A percentile compares a stretch with the other conserved stretches of the same genome.
These are phyloP conservation scores for Linum lewisii DNA, from an alignment of 345 rosid species.

Conservation along the genomic window DNA sequence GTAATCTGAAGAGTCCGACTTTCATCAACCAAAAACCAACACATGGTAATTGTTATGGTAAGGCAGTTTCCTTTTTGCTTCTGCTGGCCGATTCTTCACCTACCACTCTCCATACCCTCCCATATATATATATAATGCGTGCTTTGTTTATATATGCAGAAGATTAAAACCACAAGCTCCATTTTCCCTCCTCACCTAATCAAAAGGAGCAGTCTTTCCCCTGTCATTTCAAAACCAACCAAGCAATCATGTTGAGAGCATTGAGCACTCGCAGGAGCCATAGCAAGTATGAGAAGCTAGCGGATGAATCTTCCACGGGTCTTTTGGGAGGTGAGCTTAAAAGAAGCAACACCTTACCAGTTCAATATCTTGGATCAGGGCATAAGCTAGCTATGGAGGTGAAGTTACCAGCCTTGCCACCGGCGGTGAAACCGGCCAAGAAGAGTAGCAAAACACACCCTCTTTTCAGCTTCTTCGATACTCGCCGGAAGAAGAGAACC, in stretches of 20 bases:
- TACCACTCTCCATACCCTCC: neutral
- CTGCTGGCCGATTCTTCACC: neutral
- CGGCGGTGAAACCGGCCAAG: constrained; percentile 2
- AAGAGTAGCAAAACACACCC: constrained; percentile 1
- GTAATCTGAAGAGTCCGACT: too few relatives aligned
- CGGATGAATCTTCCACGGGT: neutral
- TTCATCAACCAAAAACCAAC: too few relatives aligned
- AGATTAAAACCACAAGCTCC: neutral
- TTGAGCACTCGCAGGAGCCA: neutral
- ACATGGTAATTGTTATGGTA: too few relatives aligned
- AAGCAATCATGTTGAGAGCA: neutral
- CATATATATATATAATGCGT: neutral
- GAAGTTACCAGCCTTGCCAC: neutral
- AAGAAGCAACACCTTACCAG: neutral
- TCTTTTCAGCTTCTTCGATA: constrained; percentile 1
- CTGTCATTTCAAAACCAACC: neutral
- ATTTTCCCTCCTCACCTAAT: neutral
- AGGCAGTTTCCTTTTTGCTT: neutral
- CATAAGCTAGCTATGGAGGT: neutral
- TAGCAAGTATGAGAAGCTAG: neutral
- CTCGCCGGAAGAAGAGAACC: constrained; percentile 4
- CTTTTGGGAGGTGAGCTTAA: neutral
- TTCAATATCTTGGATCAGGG: neutral
- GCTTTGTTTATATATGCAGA: neutral
- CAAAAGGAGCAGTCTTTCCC: too few relatives aligned